Evolutionary conservation across 2,329 filamentous ascomycete genomes (phyloP).

Genomic region (Diaporthe sp.): DNA sequence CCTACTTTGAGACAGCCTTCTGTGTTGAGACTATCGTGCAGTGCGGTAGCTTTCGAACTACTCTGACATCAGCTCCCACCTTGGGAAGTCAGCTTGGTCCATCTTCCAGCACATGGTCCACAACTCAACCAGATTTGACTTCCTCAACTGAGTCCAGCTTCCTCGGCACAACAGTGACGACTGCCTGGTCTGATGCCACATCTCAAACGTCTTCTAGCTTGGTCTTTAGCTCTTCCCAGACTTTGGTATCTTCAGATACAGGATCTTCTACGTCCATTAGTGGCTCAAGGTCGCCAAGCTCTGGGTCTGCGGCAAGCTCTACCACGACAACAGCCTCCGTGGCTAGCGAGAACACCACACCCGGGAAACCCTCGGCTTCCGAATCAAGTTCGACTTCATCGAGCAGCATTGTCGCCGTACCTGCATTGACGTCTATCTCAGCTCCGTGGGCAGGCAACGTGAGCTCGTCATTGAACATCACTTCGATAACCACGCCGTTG

Average conservation of each 20-base stretch:
- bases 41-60: no score
- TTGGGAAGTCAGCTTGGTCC: neutral
- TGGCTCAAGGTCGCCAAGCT: neutral
- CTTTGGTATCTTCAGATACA: neutral
- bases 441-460: neutral
- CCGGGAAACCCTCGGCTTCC: neutral
- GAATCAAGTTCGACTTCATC: neutral
- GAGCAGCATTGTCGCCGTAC: neutral
- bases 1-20: neutral
- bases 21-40: neutral
- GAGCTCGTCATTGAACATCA: neutral
- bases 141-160: neutral
- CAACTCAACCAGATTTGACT: neutral
- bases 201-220: neutral
- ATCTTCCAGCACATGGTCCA: neutral
- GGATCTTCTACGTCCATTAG: neutral
- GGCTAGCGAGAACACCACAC: neutral
- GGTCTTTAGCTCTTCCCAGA: neutral
- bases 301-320: neutral
- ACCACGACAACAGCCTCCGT: neutral
- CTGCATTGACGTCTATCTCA: neutral
- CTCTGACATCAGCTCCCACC: no score
- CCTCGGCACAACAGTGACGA: neutral
- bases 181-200: neutral
- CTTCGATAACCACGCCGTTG: neutral